Base-by-base conservation (phyloP, 768 basidiomycete genomes). In the Hortiboletus campestris region DNA sequence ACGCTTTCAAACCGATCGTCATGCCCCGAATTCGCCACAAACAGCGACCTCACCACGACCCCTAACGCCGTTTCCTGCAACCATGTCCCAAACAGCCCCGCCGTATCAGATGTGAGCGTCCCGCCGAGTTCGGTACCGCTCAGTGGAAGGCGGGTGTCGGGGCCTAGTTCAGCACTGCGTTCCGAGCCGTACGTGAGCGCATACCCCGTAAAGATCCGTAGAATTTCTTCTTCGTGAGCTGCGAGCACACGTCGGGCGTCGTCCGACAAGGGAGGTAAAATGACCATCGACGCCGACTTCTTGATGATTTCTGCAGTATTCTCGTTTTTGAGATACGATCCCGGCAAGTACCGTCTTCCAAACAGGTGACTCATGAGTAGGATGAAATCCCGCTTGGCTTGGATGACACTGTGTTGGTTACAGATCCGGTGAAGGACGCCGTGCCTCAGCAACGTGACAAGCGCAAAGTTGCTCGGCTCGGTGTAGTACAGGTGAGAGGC, bases 21-120 rank as follows among this genome's bases (percentile, higher is more conserved):
- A 50, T 84, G 84, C 0, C 88, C 87, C 0, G 88, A 89, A 53
- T 78, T 85, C 0, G 87, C 84, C 8, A 84, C 85, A 58, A 88
- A 89, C 6, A 74, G 60, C 1, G 87, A 89, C 10, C 86, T 81
- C 29, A 75, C 77, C 1, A 71, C 62, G 25, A 78, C 70, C 0
- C 34, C 60, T n/a, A 77, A 66, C 8, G 78, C 71, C 0, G 75
- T 76, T 2, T 69, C 56, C 1, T 68, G 63, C 38, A 86, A 72
- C 56, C 77, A 65, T 4, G 55, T 31, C 5, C 61, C 66, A 58
- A 84, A 77, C 4, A 56, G 61, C 1, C 73, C 56, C 13, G 39
- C 22, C 2, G 47, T 31, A 48, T 32, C 36, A 22, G 47, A 39
- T 7, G 39, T 13, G 1, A 63, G 51, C 4, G 40, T 49, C 58